Evolutionary conservation across 352 stramenopile genomes (phyloP).

Genomic region (Ochromonadaceae sp.): DNA sequence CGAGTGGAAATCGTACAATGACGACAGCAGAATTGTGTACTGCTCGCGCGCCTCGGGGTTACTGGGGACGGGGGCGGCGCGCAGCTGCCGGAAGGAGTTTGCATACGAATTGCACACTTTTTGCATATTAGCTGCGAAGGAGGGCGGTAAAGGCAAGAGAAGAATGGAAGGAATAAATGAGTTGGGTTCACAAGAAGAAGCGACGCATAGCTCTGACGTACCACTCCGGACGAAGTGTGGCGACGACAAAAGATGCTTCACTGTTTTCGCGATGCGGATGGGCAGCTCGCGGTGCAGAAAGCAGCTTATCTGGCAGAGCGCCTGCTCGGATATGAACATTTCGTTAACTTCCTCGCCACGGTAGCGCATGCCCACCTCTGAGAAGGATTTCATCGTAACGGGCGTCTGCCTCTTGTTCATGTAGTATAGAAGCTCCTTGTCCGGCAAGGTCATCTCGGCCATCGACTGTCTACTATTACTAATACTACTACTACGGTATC

Average conservation of each 20-base stretch:
- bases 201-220: constrained; percentile 6
- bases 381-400: too few species aligned
- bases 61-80: constrained; percentile 51
- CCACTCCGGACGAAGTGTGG: constrained; percentile 17
- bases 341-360: too few species aligned
- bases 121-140: constrained; percentile 50
- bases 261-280: constrained; percentile 71
- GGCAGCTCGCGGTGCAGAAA: constrained; percentile 96
- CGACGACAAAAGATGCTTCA: background rate
- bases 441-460: too few species aligned
- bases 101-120: constrained; percentile 93
- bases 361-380: too few species aligned
- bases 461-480: too few species aligned
- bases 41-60: constrained; percentile 56
- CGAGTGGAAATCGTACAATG: constrained; percentile 91
- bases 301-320: constrained; percentile 50
- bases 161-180: constrained; percentile 19
- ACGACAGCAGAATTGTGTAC: constrained; percentile 83
- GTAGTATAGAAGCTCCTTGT: too few species aligned
- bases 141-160: background rate
- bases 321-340: too few species aligned
- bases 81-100: constrained; percentile 83
- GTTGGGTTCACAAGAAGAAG: constrained; percentile 1
- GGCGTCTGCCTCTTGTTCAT: too few species aligned
- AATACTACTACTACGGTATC: too few species aligned